Evolutionary conservation across 805 yeast species (phyloP), one percentile per base, ranked within the genome.

Genomic region (Lipomyces starkeyi): DNA sequence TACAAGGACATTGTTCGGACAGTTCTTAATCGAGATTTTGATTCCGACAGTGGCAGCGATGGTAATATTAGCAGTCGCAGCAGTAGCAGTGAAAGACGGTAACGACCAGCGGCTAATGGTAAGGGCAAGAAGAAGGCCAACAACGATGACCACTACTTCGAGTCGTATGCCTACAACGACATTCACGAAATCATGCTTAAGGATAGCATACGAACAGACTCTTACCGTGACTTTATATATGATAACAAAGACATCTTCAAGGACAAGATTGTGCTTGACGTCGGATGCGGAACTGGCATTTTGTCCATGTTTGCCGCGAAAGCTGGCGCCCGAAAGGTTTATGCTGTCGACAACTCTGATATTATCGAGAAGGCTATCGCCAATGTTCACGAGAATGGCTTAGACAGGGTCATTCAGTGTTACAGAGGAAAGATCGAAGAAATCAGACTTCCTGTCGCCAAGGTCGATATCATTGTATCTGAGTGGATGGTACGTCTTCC

Each of bases 181-280:
- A 95, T 95, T 76, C 99, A 95, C 78, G 99, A 96, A 81, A 98
- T 94, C 81, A 95, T 95, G 99, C 87, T 95, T 75, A 97, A 95
- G 81, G 99, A 95, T 79, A 86, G 91, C 62, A 91, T 92, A 34
- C 88, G 99, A 79, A 95, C 99, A 8, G 81, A 93, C 70, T 86
- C 97, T 40, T 95, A 95, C 82, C 85, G 98, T 76, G 89, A 90
- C 71, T 97, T 98, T 64, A 95, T 95, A 79, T 87, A 87, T 82
- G 92, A 91, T 79, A 95, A 95, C 83, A 89, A 89, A 75, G 90
- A 89, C 73, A 81, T 92, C 64, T 94, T 95, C 84, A 92, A 93
- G 79, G 98, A 88, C 80, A 95, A 95, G 83, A 81, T 94, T 69
- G 99, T 95, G 7, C 83, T 95, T 66, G 99, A 95, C 81, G 99